Evolutionary conservation across 2,329 filamentous ascomycete genomes (phyloP).

Genomic region (Fusarium sp.): DNA sequence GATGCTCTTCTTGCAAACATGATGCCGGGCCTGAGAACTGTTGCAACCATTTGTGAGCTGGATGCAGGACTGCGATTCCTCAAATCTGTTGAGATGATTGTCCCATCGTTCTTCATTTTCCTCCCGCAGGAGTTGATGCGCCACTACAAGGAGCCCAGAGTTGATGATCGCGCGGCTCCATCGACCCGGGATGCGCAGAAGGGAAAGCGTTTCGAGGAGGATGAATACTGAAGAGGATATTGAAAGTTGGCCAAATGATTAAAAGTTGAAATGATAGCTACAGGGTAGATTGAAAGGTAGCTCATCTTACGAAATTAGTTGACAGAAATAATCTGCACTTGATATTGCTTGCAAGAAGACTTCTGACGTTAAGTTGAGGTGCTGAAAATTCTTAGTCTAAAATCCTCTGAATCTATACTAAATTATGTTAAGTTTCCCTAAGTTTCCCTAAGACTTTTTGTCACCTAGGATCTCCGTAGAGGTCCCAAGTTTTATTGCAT

Average conservation of each 20-base stretch:
- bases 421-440: no score
- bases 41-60: conserved; percentile 63
- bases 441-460: no score
- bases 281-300: conserved; percentile 5
- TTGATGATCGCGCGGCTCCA: conserved; percentile 55
- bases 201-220: conserved; percentile 33
- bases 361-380: no score
- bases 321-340: not conserved
- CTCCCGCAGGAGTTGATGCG: conserved; percentile 76
- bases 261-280: not conserved
- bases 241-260: not conserved
- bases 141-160: conserved; percentile 67
- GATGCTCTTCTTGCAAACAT: conserved; percentile 61
- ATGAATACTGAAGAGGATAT: conserved; percentile 20
- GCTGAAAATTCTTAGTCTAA: no score
- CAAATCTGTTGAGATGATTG: conserved; percentile 63
- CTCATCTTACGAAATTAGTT: not conserved
- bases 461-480: no score
- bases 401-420: no score
- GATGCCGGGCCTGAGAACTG: conserved; percentile 71
- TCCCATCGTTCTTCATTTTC: conserved; percentile 70
- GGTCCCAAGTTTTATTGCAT: no score
- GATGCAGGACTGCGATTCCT: conserved; percentile 73
- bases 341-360: no score
- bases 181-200: conserved; percentile 51